Evolutionary conservation across 768 basidiomycete species (phyloP).

Genomic region (Suillus lakei): DNA sequence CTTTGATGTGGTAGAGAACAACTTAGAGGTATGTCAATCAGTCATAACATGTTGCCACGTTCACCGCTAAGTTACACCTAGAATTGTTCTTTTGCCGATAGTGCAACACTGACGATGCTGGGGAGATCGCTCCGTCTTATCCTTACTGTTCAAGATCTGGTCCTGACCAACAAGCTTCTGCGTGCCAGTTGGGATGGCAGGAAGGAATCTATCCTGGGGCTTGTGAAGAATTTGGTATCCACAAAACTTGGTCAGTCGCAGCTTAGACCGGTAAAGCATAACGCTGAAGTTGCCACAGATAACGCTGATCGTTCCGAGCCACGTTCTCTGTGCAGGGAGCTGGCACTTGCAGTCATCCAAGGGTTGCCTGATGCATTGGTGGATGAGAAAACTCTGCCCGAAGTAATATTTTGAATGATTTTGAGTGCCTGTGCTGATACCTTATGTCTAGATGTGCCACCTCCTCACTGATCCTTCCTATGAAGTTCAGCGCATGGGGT

Average conservation of each 20-base stretch:
- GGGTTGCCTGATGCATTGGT: constrained; percentile 67
- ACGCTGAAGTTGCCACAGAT: constrained; percentile 16
- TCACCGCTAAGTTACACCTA: constrained; percentile 27
- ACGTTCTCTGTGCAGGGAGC: constrained; percentile 66
- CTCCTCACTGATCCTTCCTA: constrained; percentile 67
- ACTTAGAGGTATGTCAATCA: constrained; percentile 70
- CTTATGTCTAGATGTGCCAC: constrained; percentile 69
- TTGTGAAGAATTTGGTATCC: constrained; percentile 66
- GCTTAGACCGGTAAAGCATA: not conserved
- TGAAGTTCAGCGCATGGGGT: constrained; percentile 78
- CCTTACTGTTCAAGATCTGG: constrained; percentile 69
- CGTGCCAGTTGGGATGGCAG: constrained; percentile 70
- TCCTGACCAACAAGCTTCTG: constrained; percentile 72
- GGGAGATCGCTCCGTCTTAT: constrained; percentile 73
- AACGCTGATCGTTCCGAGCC: constrained; percentile 49
- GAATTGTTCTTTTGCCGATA: constrained; percentile 65
- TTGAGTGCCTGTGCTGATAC: constrained; percentile 1
- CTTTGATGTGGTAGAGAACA: constrained; percentile 87
- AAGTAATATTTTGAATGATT: constrained; percentile 44
- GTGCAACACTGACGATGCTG: constrained; percentile 61
- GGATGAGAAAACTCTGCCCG: constrained; percentile 64
- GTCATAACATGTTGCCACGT: not conserved
- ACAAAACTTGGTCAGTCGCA: constrained; percentile 1
- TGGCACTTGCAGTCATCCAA: constrained; percentile 71
- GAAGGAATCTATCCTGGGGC: constrained; percentile 52